These are phyloP conservation scores for Wallacemonas sp. DNA, from an alignment of 208 protist genomes.

Conservation along the genomic window DNA sequence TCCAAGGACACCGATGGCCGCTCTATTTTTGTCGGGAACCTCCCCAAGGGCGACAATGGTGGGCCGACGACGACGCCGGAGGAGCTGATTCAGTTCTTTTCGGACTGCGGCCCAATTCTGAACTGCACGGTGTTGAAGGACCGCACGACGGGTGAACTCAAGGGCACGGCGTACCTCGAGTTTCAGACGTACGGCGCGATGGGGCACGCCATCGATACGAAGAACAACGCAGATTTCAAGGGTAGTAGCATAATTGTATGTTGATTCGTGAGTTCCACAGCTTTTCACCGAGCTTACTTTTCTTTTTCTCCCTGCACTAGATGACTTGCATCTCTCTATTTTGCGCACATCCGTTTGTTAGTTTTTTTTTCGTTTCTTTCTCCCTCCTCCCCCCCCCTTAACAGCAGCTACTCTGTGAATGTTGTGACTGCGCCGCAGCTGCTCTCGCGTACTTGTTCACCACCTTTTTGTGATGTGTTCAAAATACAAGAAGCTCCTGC, in stretches of 20 bases:
- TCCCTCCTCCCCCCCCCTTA: constrained; percentile 11
- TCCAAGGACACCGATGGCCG: constrained; percentile 81
- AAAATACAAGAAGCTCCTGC: constrained; percentile 7
- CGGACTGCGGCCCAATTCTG: constrained; percentile 74
- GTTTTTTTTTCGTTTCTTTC: constrained; percentile 6
- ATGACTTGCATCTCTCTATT: too few relatives aligned
- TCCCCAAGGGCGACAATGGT: constrained; percentile 70
- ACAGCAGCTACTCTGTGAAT: neutral
- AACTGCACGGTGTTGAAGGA: constrained; percentile 87
- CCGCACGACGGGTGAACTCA: constrained; percentile 72
- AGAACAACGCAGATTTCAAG: constrained; percentile 87
- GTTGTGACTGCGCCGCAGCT: too few relatives aligned
- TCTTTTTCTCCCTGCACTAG: neutral
- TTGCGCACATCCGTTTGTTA: too few relatives aligned
- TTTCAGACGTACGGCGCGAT: constrained; percentile 77
- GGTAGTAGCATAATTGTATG: constrained; percentile 89
- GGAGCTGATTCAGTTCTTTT: constrained; percentile 82
- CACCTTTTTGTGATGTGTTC: constrained; percentile 2
- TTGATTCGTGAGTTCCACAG: constrained; percentile 33
- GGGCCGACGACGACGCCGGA: constrained; percentile 69
- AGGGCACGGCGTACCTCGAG: constrained; percentile 88
- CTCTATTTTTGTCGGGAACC: constrained; percentile 85
- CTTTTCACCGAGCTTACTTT: neutral
- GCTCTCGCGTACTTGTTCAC: neutral
- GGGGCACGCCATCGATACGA: constrained; percentile 83